Evolutionary conservation across 176 grass and related monocot species (phyloP), one percentile per base, ranked within the genome.

Genomic region (Oryza australiensis): DNA sequence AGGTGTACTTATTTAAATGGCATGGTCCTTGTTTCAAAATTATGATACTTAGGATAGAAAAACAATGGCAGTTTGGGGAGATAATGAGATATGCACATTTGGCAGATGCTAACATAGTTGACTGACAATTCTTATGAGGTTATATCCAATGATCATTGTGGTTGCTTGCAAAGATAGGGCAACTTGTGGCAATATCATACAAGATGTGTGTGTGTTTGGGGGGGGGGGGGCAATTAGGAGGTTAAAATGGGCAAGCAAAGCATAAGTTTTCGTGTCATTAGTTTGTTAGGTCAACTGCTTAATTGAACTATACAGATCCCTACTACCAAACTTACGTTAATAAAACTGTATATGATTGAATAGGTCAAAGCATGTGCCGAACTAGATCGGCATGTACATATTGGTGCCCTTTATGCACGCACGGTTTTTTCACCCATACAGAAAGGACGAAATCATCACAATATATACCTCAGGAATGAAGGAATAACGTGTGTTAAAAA

Each of bases 271-370:
- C 1, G 26, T 24, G 26, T 46, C 60, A 23, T 32, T 62, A 30
- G 35, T 22, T 22, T 75, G 42, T 30, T 2, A 80, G 70, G 77
- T 68, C 70, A 81, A 86, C 77, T 80, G 62, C 46, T 26, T 59
- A 73, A 1, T 9, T 70, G 26, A 66, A 43, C 43, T 18, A 74
- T 9, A 68, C 7, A 66, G 41, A 64, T 20, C n/a, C 68, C 43
- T 62, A 48, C 22, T 22, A 5, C 11, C 15, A 29, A 64, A 66
- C 66, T 51, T 79, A 68, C 49, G 13, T 3, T 48, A 78, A 26
- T 29, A 22, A 60, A 24, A 60, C n/a, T 60, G 5, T 18, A 2
- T 4, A 43, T 27, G 20, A 74, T 14, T 51, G 35, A 80, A 9
- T 24, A 33, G 38, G 9, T 14, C 26, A 59, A 74, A 28, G 10